phyloP scores from a whole-genome alignment of 23 red algal genomes.

The Chondrus crispus region DNA sequence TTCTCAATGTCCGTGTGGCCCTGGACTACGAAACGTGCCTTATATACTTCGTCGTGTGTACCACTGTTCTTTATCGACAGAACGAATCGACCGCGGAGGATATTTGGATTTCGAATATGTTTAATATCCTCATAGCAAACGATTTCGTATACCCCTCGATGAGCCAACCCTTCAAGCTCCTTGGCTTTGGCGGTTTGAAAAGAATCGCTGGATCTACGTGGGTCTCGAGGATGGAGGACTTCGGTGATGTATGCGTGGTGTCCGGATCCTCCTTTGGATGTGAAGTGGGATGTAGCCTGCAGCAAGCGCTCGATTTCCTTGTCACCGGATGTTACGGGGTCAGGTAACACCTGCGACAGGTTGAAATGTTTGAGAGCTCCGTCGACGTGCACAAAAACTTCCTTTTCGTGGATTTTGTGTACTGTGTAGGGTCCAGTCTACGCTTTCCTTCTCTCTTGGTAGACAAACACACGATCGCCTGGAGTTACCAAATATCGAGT shows the following conservation, averaged over 20 bases:
- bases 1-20: constrained; percentile 2
- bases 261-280: too few species aligned
- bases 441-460: neutral
- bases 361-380: too few species aligned
- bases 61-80: constrained; percentile 5
- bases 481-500: neutral
- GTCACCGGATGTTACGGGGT: too few species aligned
- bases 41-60: constrained; percentile 3
- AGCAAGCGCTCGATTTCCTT: too few species aligned
- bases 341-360: too few species aligned
- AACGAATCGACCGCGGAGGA: neutral
- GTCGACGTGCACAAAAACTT: too few species aligned
- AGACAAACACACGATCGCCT: neutral
- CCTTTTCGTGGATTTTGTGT: too few species aligned
- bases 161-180: neutral
- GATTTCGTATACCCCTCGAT: neutral
- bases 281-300: too few species aligned
- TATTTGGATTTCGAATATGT: neutral
- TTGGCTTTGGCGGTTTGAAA: neutral
- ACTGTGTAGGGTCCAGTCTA: neutral
- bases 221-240: neutral
- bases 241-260: neutral
- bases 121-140: constrained; percentile 2
- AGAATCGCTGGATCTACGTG: neutral
- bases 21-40: constrained; percentile 1